A percentile compares a stretch with the other conserved stretches of the same genome.
Evolutionary conservation across 441 rosid genomes (phyloP).

Genomic region (Aleurites moluccanus): DNA sequence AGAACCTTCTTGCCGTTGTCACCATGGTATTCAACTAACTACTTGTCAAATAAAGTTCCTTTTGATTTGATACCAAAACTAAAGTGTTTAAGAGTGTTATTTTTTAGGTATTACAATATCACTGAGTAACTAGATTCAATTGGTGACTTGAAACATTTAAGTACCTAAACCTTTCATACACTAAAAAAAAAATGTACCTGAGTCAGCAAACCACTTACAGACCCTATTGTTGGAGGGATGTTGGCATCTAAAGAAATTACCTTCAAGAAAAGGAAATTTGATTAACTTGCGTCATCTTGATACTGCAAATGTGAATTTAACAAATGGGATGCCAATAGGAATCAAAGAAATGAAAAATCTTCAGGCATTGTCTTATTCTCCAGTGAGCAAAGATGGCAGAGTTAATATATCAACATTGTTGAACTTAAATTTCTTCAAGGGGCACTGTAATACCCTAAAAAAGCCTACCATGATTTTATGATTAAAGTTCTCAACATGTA

Average conservation of each 20-base stretch:
- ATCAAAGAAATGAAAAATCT: slow-evolving; percentile 34
- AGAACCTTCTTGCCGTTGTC: slow-evolving; percentile 32
- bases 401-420: slow-evolving; percentile 30
- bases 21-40: slow-evolving; percentile 3
- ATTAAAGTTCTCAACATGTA: no score
- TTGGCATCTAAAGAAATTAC: slow-evolving; percentile 26
- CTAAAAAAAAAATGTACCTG: slow-evolving; percentile 25
- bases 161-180: slow-evolving; percentile 30
- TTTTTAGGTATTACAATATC: slow-evolving; percentile 15
- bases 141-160: slow-evolving; percentile 31
- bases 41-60: neutral
- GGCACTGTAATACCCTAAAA: no score
- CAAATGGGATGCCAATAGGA: slow-evolving; percentile 32
- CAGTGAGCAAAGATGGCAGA: slow-evolving; percentile 23
- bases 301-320: slow-evolving; percentile 23
- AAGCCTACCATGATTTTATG: no score
- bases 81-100: slow-evolving; percentile 27
- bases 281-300: slow-evolving; percentile 33
- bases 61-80: slow-evolving; percentile 12
- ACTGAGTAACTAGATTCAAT: slow-evolving; percentile 21
- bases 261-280: slow-evolving; percentile 26
- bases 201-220: slow-evolving; percentile 27
- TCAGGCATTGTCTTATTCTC: slow-evolving; percentile 28
- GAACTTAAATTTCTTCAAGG: slow-evolving; percentile 32
- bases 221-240: slow-evolving; percentile 28